A percentile compares a stretch with the other conserved stretches of the same genome.
Conservation (phyloP, 169 alveolate genomes). For the Cryptosporidium meleagridis region DNA sequence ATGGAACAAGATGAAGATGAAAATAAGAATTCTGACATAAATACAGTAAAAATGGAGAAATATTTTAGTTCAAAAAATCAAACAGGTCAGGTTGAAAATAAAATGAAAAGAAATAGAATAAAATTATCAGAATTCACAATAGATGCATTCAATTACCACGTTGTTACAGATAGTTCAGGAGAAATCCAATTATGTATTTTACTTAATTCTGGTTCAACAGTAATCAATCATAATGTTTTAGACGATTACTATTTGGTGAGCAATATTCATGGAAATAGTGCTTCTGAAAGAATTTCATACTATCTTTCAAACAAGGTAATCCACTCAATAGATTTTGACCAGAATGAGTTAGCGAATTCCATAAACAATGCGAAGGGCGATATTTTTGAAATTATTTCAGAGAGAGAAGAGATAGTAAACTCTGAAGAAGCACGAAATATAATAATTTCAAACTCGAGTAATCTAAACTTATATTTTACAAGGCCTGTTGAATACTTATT, state of each 20-base stretch:
- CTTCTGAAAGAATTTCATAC: constrained; percentile 3
- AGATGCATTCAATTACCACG: constrained; percentile 28
- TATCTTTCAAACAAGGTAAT: background rate
- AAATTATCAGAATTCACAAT: background rate
- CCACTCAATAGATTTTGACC: background rate
- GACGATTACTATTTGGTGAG: constrained; percentile 17
- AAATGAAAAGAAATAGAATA: background rate
- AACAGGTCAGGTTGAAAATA: background rate
- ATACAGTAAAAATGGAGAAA: background rate
- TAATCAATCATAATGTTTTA: constrained; percentile 3
- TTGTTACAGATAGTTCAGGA: constrained; percentile 8
- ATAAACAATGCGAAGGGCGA: background rate
- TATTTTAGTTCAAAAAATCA: too few relatives aligned
- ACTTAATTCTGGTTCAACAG: constrained; percentile 3
- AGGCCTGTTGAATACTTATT: constrained; percentile 10
- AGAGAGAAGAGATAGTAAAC: background rate
- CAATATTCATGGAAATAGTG: too few relatives aligned
- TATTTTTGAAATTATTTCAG: background rate
- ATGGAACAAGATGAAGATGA: background rate
- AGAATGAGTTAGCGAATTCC: background rate
- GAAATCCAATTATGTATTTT: constrained; percentile 27
- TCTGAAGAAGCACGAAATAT: constrained; percentile 10
- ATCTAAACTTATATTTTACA: constrained; percentile 14
- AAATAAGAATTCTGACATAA: background rate
- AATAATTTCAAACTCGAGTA: constrained; percentile 12